Conservation (phyloP, 768 basidiomycete genomes). For the Hydnomerulius pinastri region DNA sequence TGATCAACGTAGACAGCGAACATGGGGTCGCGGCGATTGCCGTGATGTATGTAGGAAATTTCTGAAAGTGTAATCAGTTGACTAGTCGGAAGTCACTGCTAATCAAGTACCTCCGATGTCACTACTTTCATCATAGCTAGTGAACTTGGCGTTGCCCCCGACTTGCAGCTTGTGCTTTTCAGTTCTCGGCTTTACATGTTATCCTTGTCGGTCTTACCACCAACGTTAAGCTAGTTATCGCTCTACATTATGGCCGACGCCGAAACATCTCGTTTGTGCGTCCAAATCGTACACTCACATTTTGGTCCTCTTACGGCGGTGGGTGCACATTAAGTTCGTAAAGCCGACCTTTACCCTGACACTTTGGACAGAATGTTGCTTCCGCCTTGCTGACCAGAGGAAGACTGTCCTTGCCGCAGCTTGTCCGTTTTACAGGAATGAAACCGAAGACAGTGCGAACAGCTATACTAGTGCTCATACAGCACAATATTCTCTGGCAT, state of each 20-base stretch:
- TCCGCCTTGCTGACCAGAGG: constrained; percentile 77
- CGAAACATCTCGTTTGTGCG: constrained; percentile 60
- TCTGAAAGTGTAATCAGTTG: not conserved
- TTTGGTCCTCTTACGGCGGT: constrained; percentile 71
- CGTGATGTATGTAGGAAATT: not conserved
- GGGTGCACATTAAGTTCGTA: constrained; percentile 24
- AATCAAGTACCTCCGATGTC: no score
- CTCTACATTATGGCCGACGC: constrained; percentile 56
- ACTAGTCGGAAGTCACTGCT: no score
- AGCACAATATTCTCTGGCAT: constrained; percentile 93
- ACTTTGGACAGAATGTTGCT: constrained; percentile 60
- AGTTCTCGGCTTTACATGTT: constrained; percentile 1
- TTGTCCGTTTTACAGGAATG: constrained; percentile 68
- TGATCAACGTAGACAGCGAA: no score
- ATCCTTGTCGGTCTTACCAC: not conserved
- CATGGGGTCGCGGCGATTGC: constrained; percentile 8
- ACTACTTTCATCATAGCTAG: no score
- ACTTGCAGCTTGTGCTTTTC: not conserved
- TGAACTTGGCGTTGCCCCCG: no score
- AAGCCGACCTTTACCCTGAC: constrained; percentile 1
- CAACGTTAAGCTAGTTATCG: not conserved
- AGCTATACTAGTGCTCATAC: constrained; percentile 75
- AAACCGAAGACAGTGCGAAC: constrained; percentile 70
- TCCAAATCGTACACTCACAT: constrained; percentile 61
- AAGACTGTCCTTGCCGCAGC: constrained; percentile 69